Base-by-base conservation (phyloP, 306 rosid genomes). In the Mimosa pudica region DNA sequence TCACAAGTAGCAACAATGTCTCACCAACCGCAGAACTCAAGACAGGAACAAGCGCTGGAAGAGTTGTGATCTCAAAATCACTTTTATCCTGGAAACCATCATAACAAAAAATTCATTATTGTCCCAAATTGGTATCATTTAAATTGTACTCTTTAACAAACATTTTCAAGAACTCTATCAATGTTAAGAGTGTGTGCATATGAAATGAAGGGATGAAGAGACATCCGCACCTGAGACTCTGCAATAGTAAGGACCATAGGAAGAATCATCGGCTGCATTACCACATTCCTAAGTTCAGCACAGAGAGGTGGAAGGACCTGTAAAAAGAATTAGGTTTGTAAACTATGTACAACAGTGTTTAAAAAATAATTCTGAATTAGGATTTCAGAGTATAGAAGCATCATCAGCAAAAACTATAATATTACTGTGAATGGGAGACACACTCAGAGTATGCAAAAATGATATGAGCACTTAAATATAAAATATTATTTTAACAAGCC, bases 221-320 rank as follows among this genome's bases (percentile, higher is more conserved):
- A 71, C 36, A 44, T 46, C 77, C 62, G 71, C 82, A 96, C 99
- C 99, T 96, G 99, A 79, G 99, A 93, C 84, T 96, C 99, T 0
- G 98, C 99, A 87, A 96, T 96, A 7, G 92, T 91, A 33, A 96
- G 96, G 85, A 96, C 99, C 99, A 93, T 96, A n/a, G 99, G 99
- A 63, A 96, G 85, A 82, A 96, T 96, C 97, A 96, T 89, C 0
- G 99, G 96, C 66, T 96, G 99, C 94, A 96, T 93, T 58, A 96
- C 99, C 82, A 93, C 81, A 91, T 96, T 96, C 84, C 99, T 85
- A 54, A 96, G 96, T 84, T 96, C 99, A 36, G 99, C 99, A 85
- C 99, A 96, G 80, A 96, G 99, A 64, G 99, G 99, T 7, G 98
- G 98, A 71, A 96, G 96, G 58, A 96, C 99, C 99, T 96, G 89